phyloP scores from a whole-genome alignment of 2,329 filamentous ascomycete genomes.

The Colletotrichum simmondsii region DNA sequence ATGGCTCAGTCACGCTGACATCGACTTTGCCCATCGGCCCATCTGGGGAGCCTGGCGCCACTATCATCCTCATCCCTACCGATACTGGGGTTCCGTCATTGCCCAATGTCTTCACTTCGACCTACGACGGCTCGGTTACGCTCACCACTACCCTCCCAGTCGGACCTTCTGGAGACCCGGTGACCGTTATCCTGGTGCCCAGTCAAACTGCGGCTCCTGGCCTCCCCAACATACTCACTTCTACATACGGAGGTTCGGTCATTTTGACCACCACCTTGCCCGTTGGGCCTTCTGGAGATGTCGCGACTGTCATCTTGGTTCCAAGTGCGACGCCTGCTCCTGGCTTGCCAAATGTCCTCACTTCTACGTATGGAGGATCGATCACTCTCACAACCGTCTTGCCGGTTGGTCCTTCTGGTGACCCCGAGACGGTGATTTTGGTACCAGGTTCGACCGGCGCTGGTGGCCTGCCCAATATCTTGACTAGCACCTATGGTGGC shows the following conservation, averaged over 20 bases:
- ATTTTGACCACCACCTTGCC: conserved; percentile 3
- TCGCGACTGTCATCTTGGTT: not conserved
- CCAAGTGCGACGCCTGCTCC: not conserved
- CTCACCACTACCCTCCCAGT: not conserved
- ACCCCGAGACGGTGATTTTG: not conserved
- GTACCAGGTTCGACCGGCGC: not conserved
- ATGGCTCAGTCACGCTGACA: conserved; percentile 5
- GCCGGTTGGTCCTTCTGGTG: not conserved
- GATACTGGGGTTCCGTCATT: not conserved
- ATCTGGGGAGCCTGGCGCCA: not conserved
- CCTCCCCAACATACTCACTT: not conserved
- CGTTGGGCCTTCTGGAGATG: not conserved
- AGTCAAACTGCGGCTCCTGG: not conserved
- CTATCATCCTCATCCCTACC: not conserved
- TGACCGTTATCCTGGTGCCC: not conserved
- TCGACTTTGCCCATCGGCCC: not conserved
- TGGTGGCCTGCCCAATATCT: not conserved
- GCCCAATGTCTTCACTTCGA: not conserved
- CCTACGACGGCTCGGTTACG: not conserved
- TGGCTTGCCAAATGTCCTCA: not conserved
- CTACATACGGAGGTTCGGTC: not conserved
- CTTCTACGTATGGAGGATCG: not conserved
- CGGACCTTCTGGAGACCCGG: not conserved
- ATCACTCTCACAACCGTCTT: not conserved
- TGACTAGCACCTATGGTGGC: conserved; percentile 17